A percentile compares a stretch with the other conserved stretches of the same genome.
Conservation (phyloP, 257 asterid genomes). For the Anisodus tanguticus region DNA sequence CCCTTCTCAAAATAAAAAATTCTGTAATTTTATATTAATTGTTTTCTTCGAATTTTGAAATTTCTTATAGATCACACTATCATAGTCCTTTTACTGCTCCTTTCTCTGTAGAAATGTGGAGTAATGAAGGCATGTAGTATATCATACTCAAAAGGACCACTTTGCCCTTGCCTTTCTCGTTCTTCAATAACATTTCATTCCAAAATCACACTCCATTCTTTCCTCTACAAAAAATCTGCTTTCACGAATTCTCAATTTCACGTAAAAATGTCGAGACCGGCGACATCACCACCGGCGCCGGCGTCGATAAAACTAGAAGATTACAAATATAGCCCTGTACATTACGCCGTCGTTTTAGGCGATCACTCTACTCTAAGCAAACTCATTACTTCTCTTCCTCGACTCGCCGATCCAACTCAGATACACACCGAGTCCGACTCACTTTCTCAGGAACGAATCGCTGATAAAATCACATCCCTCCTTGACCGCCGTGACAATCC, state of each 20-base stretch:
- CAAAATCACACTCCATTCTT: constrained; percentile 28
- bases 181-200: constrained; percentile 40
- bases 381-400: constrained; percentile 63
- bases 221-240: neutral
- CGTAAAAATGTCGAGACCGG: constrained; percentile 55
- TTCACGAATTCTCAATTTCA: constrained; percentile 23
- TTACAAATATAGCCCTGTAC: constrained; percentile 75
- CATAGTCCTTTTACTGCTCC: no score
- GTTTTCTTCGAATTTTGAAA: no score
- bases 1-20: no score
- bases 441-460: constrained; percentile 59
- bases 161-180: constrained; percentile 30
- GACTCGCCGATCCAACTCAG: constrained; percentile 53
- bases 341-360: constrained; percentile 74
- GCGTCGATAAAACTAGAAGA: constrained; percentile 66
- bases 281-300: constrained; percentile 41
- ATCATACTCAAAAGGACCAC: constrained; percentile 20
- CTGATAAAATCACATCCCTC: constrained; percentile 67
- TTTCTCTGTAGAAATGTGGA: no score
- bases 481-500: constrained; percentile 84
- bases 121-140: no score
- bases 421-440: constrained; percentile 69
- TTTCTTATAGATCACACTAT: no score
- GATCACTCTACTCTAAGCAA: constrained; percentile 65
- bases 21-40: no score